Evolutionary conservation across 1,284 basidiomycete species (phyloP).

Genomic region (Cryptococcus sp.): DNA sequence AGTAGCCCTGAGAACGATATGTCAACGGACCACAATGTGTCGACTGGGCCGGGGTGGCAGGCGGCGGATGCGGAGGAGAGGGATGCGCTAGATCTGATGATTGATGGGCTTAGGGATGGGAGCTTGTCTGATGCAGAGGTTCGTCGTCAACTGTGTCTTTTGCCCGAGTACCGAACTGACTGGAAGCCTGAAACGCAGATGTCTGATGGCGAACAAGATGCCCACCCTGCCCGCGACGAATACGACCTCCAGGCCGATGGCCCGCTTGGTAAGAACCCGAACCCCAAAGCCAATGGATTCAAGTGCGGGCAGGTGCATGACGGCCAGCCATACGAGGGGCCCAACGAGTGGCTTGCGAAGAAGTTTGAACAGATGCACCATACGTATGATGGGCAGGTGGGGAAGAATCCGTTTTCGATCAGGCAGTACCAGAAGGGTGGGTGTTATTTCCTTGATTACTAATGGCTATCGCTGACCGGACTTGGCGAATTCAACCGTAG

Average conservation of each 20-base stretch:
- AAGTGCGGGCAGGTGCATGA: constrained; percentile 39
- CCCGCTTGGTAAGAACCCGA: constrained; percentile 9
- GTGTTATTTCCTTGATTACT: background rate
- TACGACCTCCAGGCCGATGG: constrained; percentile 1
- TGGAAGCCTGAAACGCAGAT: background rate
- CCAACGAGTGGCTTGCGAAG: constrained; percentile 45
- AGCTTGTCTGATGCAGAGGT: constrained; percentile 13
- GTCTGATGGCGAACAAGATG: background rate
- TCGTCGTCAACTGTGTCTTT: background rate
- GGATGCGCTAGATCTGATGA: constrained; percentile 41
- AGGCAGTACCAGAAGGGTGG: constrained; percentile 35
- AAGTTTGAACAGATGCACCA: constrained; percentile 43
- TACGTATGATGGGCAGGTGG: constrained; percentile 36
- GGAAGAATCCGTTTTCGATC: constrained; percentile 42
- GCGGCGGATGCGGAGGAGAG: constrained; percentile 9
- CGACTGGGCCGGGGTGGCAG: constrained; percentile 34
- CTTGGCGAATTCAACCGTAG: constrained; percentile 7
- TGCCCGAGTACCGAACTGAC: background rate
- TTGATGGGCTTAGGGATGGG: constrained; percentile 34
- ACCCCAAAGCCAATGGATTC: constrained; percentile 23
- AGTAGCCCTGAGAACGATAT: background rate
- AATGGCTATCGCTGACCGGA: background rate
- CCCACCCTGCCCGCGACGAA: background rate
- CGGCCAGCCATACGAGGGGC: constrained; percentile 25
- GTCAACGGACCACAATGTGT: constrained; percentile 27